These are phyloP conservation scores for Triticum dicoccoides DNA, from an alignment of 176 grass and related monocot genomes.

Conservation along the genomic window DNA sequence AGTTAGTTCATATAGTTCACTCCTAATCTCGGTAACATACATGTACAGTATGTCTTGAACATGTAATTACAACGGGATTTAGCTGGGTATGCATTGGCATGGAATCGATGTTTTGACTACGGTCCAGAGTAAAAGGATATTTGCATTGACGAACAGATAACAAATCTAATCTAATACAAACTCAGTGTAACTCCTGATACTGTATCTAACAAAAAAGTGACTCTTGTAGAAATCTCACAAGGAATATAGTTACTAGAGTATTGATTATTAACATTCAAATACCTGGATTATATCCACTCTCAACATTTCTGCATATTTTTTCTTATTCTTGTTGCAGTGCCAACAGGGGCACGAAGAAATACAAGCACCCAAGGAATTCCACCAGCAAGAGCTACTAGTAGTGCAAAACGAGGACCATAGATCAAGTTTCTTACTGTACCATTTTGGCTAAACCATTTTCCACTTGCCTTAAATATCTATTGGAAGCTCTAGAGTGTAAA, in stretches of 20 bases:
- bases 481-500: not conserved
- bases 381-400: constrained; percentile 36
- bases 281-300: not conserved
- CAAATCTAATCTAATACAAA: not conserved
- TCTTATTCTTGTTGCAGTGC: constrained; percentile 27
- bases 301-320: not conserved
- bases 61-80: not conserved
- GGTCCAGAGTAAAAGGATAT: not conserved
- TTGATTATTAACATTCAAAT: not conserved
- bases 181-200: not conserved
- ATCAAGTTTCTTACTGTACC: not conserved
- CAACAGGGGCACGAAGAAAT: constrained; percentile 46
- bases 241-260: not conserved
- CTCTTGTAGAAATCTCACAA: too few relatives aligned
- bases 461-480: not conserved
- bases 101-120: not conserved
- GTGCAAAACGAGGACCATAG: constrained; percentile 49
- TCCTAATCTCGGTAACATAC: not conserved
- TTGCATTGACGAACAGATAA: not conserved
- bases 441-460: not conserved
- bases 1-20: not conserved
- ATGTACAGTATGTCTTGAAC: not conserved
- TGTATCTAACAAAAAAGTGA: too few relatives aligned
- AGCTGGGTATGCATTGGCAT: constrained; percentile 9
- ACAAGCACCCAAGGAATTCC: constrained; percentile 42